A percentile compares a stretch with the other conserved stretches of the same genome.
These are phyloP conservation scores for Blakeslea trispora DNA, from an alignment of 371 early-diverging fungal species.

Conservation along the genomic window DNA sequence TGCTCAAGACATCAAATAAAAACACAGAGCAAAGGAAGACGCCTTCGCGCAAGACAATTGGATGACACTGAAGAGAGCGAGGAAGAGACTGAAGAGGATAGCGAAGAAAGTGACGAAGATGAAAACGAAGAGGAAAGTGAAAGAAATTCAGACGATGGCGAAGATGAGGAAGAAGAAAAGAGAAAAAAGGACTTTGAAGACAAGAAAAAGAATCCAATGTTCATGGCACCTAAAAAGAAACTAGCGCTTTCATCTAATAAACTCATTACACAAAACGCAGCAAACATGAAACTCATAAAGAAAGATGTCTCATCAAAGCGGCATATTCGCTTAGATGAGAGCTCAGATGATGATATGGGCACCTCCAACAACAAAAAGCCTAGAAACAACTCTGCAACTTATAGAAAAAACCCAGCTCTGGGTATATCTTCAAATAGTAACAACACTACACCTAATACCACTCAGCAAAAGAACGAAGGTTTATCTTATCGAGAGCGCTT, in stretches of 20 bases:
- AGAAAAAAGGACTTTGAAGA: neutral
- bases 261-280: neutral
- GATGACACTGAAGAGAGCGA: slow-evolving; percentile 15
- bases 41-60: slow-evolving; percentile 3
- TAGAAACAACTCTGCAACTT: neutral
- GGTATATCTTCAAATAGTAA: neutral
- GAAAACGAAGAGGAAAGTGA: slow-evolving; percentile 22
- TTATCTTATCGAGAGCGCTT: slow-evolving; percentile 18
- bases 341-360: slow-evolving; percentile 26
- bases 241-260: neutral
- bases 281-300: slow-evolving; percentile 2
- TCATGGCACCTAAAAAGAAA: neutral
- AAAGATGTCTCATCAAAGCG: slow-evolving; percentile 13
- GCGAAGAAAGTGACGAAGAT: slow-evolving; percentile 11
- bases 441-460: neutral
- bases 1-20: slow-evolving; percentile 20
- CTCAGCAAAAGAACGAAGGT: neutral
- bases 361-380: slow-evolving; percentile 14
- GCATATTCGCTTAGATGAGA: slow-evolving; percentile 10
- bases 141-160: slow-evolving; percentile 5
- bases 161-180: slow-evolving; percentile 4
- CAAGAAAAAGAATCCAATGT: neutral
- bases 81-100: slow-evolving; percentile 17
- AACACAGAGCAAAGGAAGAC: slow-evolving; percentile 11
- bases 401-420: neutral